Evolutionary conservation across 2,329 filamentous ascomycete species (phyloP).

Genomic region (Exophiala oligosperma): DNA sequence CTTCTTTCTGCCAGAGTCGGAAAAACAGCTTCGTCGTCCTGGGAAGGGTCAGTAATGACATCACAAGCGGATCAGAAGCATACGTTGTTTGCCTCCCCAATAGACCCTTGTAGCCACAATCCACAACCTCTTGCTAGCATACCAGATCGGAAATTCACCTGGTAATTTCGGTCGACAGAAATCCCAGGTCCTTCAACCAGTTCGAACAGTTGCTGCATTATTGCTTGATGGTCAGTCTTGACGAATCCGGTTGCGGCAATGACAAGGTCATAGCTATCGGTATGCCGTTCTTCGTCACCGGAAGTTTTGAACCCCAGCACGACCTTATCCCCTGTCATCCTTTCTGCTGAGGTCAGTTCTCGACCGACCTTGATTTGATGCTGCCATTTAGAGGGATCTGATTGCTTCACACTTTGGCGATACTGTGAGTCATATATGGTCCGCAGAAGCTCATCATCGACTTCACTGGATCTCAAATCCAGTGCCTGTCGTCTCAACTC

Average conservation of each 20-base stretch:
- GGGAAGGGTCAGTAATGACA: background rate
- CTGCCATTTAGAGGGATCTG: conserved; percentile 17
- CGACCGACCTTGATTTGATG: conserved; percentile 22
- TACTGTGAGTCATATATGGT: conserved; percentile 25
- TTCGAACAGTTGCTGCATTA: conserved; percentile 8
- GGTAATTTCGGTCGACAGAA: conserved; percentile 18
- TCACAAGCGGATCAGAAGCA: background rate
- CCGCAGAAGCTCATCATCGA: conserved; percentile 7
- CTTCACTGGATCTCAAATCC: background rate
- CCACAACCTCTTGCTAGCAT: conserved; percentile 8
- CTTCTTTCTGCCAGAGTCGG: conserved; percentile 15
- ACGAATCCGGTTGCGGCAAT: conserved; percentile 25
- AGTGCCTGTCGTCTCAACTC: conserved; percentile 14
- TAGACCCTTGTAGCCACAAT: conserved; percentile 20
- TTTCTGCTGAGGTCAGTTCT: conserved; percentile 1
- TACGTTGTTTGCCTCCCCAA: conserved; percentile 16
- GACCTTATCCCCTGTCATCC: conserved; percentile 1
- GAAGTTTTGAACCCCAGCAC: conserved; percentile 2
- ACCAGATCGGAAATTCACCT: conserved; percentile 18
- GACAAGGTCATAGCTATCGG: conserved; percentile 20
- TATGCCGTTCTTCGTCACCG: background rate
- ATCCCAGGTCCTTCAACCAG: conserved; percentile 14
- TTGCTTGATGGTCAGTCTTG: conserved; percentile 7
- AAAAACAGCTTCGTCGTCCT: conserved; percentile 14
- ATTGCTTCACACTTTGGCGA: conserved; percentile 21